These are phyloP conservation scores for Eucalyptus viminalis DNA, from an alignment of 345 rosid genomes.

Conservation along the genomic window DNA sequence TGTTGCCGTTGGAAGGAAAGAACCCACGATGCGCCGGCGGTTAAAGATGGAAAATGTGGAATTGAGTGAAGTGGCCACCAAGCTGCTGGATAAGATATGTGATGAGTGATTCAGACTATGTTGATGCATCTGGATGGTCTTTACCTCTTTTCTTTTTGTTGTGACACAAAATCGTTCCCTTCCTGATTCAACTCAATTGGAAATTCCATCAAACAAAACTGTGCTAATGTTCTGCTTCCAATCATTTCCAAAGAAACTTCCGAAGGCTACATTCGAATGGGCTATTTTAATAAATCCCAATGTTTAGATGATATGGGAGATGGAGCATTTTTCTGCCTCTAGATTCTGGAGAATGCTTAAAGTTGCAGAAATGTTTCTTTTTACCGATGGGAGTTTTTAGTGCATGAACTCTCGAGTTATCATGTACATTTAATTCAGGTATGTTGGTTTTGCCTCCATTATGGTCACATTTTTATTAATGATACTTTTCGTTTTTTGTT, in stretches of 20 bases:
- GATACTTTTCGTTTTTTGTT: neutral
- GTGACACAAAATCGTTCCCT: neutral
- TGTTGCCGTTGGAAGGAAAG: constrained; percentile 71
- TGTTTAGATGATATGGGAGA: neutral
- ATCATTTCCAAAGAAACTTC: neutral
- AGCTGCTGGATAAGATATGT: constrained; percentile 52
- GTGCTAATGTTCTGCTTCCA: neutral
- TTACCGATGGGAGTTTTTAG: neutral
- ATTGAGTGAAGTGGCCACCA: constrained; percentile 39
- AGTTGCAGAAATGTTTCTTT: neutral
- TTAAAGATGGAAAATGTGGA: constrained; percentile 84
- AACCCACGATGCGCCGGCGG: constrained; percentile 39
- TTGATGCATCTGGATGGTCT: neutral
- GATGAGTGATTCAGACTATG: constrained; percentile 29
- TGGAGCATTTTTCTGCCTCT: neutral
- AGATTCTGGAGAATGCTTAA: neutral
- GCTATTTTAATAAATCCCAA: neutral
- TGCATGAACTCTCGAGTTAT: neutral
- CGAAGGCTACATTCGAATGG: neutral
- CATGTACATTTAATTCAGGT: neutral
- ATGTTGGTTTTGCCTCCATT: neutral
- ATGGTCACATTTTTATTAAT: neutral
- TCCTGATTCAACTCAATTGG: neutral
- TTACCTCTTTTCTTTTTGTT: neutral
- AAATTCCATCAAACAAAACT: neutral